Conservation (phyloP, 1,139 yeast genomes). For the Yamadazyma oceani region DNA sequence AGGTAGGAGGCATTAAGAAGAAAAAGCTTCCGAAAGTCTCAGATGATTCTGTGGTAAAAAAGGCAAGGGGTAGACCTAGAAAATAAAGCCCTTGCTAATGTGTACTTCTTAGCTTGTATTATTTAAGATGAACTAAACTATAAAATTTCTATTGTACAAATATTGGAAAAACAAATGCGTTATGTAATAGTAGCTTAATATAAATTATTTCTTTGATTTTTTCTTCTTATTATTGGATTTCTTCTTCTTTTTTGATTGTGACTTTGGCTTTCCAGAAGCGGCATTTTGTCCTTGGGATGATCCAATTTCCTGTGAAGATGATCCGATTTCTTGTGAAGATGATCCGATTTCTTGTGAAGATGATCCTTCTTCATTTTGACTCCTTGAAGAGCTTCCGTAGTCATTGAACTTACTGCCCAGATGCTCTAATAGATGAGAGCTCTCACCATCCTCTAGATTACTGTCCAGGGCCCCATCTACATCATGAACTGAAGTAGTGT, state of each 20-base stretch:
- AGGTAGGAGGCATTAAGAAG: slow-evolving; percentile 41
- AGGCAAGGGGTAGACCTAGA: slow-evolving; percentile 19
- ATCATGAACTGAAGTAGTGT: slow-evolving; percentile 6
- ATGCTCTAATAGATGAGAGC: slow-evolving; percentile 6
- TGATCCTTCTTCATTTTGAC: not conserved
- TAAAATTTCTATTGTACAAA: not conserved
- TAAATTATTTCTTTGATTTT: not conserved
- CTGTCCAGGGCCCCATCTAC: not conserved
- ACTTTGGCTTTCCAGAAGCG: not conserved
- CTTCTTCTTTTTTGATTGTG: not conserved
- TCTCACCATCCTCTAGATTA: slow-evolving; percentile 4
- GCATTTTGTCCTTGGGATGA: not conserved
- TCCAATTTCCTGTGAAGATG: not conserved
- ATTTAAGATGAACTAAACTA: not conserved
- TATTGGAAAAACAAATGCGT: not conserved
- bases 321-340: slow-evolving; percentile 1
- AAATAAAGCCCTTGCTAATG: slow-evolving; percentile 5
- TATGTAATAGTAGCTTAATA: not conserved
- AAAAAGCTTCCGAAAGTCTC: slow-evolving; percentile 22
- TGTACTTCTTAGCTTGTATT: not conserved
- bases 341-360: slow-evolving; percentile 1
- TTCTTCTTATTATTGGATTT: slow-evolving; percentile 2
- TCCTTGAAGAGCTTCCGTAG: not conserved
- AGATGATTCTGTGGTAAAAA: slow-evolving; percentile 14
- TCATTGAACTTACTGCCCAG: not conserved